Evolutionary conservation across 2,329 filamentous ascomycete species (phyloP).

Genomic region (Curvularia sp.): DNA sequence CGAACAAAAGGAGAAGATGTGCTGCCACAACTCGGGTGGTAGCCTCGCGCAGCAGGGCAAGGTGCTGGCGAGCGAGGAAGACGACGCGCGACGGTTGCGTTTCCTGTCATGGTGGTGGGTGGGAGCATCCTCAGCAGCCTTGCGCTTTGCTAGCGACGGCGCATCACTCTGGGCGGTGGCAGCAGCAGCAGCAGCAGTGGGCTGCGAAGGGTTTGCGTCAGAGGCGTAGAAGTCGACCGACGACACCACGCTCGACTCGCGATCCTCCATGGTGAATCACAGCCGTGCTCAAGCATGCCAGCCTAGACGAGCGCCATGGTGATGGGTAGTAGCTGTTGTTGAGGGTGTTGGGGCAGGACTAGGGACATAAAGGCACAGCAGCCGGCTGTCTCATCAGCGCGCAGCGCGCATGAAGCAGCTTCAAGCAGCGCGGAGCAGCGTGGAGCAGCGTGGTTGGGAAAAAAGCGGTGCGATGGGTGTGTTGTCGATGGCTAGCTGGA

Average conservation of each 20-base stretch:
- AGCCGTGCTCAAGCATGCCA: constrained; percentile 25
- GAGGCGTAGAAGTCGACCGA: constrained; percentile 49
- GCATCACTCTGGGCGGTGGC: constrained; percentile 21
- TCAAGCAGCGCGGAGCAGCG: background rate
- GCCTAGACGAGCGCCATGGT: constrained; percentile 44
- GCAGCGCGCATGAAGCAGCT: constrained; percentile 10
- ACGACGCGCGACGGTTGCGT: constrained; percentile 37
- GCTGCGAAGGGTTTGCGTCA: constrained; percentile 28
- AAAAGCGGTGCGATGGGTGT: constrained; percentile 19
- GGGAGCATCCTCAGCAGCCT: constrained; percentile 38
- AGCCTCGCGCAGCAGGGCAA: constrained; percentile 51
- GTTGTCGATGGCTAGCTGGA: constrained; percentile 15
- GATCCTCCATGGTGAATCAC: constrained; percentile 41
- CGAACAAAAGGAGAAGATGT: constrained; percentile 71
- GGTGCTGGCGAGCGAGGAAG: constrained; percentile 20
- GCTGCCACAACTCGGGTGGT: constrained; percentile 72
- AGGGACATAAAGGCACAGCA: constrained; percentile 38
- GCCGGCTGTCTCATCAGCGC: constrained; percentile 13
- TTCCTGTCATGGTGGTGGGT: constrained; percentile 38
- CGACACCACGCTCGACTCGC: constrained; percentile 45
- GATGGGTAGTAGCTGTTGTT: constrained; percentile 12
- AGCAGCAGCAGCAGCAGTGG: constrained; percentile 3
- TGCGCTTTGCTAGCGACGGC: constrained; percentile 42
- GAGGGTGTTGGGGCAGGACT: constrained; percentile 28
- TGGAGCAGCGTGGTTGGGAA: constrained; percentile 5